Evolutionary conservation across 345 rosid species (phyloP), one percentile per base, ranked within the genome.

Genomic region (Salix exigua): DNA sequence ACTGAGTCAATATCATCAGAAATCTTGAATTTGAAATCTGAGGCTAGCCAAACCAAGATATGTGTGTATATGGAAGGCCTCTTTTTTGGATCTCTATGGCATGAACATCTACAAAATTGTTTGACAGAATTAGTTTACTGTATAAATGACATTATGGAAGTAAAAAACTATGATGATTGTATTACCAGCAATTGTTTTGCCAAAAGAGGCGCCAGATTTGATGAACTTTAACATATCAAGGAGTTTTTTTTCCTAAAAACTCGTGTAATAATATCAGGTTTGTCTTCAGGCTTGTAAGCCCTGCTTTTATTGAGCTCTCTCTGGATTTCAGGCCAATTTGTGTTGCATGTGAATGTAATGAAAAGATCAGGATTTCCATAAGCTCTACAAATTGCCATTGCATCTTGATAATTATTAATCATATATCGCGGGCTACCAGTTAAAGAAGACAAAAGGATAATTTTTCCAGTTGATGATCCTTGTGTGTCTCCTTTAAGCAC

Each of bases 91-190:
- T 4, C 25, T 55, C 61, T 0, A 55, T 9, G 5, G 21, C 25
- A 4, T 7, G 5, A 55, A 55, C 61, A 55, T 55, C 61, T 55
- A n/a, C 4, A 3, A 55, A 17, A 55, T 18, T 1, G 7, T 2
- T 5, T 0, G 0, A 14, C n/a, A 51, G 1, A 14, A 51, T 51
- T 1, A 4, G 13, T 14, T 33, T 33, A 33, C 4, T 33, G 0
- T 33, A 33, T 0, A 37, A 1, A 8, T 37, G 9, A 37, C 8
- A 33, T 4, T 4, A 33, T 33, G 35, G 0, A 33, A 33, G 10
- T 0, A 37, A 8, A 7, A 61, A 23, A 0, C 0, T 23, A 0
- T 0, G 14, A 37, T 37, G 40, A 0, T 61, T 61, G 10, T 0
- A 12, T 8, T 42, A 38, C 65, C 26, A 2, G 51, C 51, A 38